A percentile compares a stretch with the other conserved stretches of the same genome.
phyloP scores from a whole-genome alignment of 1,139 yeast species.

The Yamadazyma blattariae region DNA sequence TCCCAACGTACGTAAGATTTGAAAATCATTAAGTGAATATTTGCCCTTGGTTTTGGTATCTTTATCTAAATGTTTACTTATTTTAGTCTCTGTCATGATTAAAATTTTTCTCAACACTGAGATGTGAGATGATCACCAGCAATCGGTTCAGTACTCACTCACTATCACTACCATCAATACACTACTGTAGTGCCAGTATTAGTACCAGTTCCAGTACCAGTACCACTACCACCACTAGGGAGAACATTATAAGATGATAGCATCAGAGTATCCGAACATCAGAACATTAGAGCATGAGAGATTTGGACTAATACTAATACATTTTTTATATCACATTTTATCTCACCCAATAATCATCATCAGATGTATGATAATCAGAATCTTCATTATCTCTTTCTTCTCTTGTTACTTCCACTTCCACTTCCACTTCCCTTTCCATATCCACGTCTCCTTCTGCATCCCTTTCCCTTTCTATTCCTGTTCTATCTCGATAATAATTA shows the following conservation, averaged over 20 bases:
- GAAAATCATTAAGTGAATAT: constrained; percentile 52
- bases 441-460: neutral
- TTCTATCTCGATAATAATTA: too few species aligned
- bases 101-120: constrained; percentile 3
- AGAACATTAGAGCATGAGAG: too few species aligned
- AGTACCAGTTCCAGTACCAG: too few species aligned
- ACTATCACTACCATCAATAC: too few species aligned
- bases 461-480: constrained; percentile 6
- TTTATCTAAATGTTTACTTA: constrained; percentile 18
- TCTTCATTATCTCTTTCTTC: constrained; percentile 6
- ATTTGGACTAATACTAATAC: too few species aligned
- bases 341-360: constrained; percentile 6
- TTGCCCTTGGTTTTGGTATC: constrained; percentile 48
- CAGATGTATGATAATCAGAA: constrained; percentile 6
- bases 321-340: too few species aligned
- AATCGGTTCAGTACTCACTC: too few species aligned
- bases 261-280: too few species aligned
- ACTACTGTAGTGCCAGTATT: too few species aligned
- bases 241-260: too few species aligned
- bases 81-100: constrained; percentile 6
- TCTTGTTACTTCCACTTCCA: constrained; percentile 10
- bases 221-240: too few species aligned
- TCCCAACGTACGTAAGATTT: constrained; percentile 54
- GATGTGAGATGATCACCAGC: too few species aligned
- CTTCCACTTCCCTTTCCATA: neutral